These are phyloP conservation scores for Daldinia vernicosa DNA, from an alignment of 495 filamentous ascomycete species.

Conservation along the genomic window DNA sequence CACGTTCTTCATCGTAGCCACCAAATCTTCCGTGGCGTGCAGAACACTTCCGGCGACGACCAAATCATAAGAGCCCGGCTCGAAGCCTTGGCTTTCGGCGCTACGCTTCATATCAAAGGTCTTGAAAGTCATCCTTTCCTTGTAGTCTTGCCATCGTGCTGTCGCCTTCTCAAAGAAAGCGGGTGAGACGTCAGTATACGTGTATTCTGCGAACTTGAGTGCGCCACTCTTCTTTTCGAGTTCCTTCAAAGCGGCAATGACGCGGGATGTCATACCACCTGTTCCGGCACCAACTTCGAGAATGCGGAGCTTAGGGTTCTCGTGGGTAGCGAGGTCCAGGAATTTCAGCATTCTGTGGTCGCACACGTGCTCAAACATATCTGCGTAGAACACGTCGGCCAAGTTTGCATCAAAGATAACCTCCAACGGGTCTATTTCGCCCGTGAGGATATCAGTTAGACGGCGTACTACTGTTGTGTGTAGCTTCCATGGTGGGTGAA, in stretches of 20 bases:
- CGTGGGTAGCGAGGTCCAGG: constrained; percentile 45
- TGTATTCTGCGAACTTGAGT: constrained; percentile 48
- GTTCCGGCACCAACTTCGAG: constrained; percentile 61
- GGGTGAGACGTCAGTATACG: constrained; percentile 64
- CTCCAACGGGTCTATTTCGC: constrained; percentile 52
- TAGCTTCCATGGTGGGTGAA: constrained; percentile 42
- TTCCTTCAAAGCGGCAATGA: constrained; percentile 35
- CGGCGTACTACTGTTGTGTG: constrained; percentile 41
- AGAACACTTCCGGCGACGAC: constrained; percentile 59
- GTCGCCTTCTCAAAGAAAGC: constrained; percentile 58
- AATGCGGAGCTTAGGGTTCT: constrained; percentile 54
- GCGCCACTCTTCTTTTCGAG: constrained; percentile 37
- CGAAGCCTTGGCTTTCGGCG: constrained; percentile 44
- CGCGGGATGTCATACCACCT: constrained; percentile 47
- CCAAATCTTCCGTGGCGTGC: constrained; percentile 56
- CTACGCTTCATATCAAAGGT: constrained; percentile 47
- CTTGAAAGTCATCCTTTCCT: constrained; percentile 45
- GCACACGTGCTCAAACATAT: constrained; percentile 37
- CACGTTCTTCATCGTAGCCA: constrained; percentile 50
- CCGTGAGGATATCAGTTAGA: constrained; percentile 52
- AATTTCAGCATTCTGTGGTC: constrained; percentile 37
- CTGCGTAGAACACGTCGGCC: constrained; percentile 42
- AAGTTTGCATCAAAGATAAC: constrained; percentile 42
- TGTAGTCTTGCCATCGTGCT: constrained; percentile 27
- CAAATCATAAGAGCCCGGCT: constrained; percentile 49